These are phyloP conservation scores for Psilocybe mexicana DNA, from an alignment of 1,284 basidiomycete species.

Conservation along the genomic window DNA sequence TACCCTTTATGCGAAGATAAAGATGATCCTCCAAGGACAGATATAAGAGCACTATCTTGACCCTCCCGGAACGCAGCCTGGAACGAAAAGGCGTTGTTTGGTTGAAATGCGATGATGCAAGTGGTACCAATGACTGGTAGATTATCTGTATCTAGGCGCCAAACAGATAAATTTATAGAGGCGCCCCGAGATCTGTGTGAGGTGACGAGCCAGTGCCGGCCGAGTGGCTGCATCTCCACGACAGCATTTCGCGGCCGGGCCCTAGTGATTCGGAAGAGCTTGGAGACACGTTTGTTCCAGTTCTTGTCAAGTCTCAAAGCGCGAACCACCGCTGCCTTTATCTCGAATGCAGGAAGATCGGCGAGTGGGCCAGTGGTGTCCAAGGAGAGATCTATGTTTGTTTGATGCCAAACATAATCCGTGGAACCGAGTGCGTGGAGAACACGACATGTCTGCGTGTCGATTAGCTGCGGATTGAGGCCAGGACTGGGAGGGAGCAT, in stretches of 20 bases:
- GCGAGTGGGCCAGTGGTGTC: slow-evolving; percentile 22
- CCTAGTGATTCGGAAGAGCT: slow-evolving; percentile 35
- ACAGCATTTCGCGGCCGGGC: slow-evolving; percentile 39
- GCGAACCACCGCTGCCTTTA: slow-evolving; percentile 29
- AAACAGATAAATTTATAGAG: slow-evolving; percentile 38
- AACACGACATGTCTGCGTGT: slow-evolving; percentile 56
- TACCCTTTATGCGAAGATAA: slow-evolving; percentile 16
- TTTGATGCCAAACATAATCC: slow-evolving; percentile 54
- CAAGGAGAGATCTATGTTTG: slow-evolving; percentile 36
- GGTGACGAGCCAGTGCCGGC: slow-evolving; percentile 47
- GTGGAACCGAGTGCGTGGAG: slow-evolving; percentile 47
- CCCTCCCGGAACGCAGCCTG: slow-evolving; percentile 17
- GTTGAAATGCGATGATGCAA: slow-evolving; percentile 13
- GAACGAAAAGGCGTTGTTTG: slow-evolving; percentile 19
- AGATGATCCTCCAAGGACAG: slow-evolving; percentile 14
- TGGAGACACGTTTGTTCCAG: slow-evolving; percentile 43
- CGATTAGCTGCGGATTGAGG: slow-evolving; percentile 8
- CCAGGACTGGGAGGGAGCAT: slow-evolving; percentile 2
- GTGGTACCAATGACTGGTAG: slow-evolving; percentile 5
- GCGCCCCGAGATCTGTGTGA: slow-evolving; percentile 35
- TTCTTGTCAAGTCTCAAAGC: slow-evolving; percentile 53
- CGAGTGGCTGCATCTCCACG: slow-evolving; percentile 46
- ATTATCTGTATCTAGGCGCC: slow-evolving; percentile 27
- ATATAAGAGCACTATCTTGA: slow-evolving; percentile 15
- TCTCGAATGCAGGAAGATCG: slow-evolving; percentile 23